These are phyloP conservation scores for Yarrowia deformans DNA, from an alignment of 805 yeast genomes.

Conservation along the genomic window DNA sequence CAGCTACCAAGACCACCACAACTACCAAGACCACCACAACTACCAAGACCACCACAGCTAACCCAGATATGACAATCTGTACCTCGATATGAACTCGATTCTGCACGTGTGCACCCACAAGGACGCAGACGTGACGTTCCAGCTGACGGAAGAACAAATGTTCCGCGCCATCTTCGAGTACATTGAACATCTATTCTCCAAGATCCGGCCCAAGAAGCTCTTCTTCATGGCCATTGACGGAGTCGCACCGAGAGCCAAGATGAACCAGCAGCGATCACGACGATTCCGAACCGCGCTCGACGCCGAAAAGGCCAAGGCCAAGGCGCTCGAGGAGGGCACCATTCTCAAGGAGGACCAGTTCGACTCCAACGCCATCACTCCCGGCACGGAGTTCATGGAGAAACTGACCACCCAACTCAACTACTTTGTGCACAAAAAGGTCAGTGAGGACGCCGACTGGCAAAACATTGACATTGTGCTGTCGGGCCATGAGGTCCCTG, in stretches of 20 bases:
- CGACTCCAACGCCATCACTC: conserved; percentile 92
- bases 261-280: conserved; percentile 97
- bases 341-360: conserved; percentile 87
- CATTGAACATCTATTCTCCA: conserved; percentile 89
- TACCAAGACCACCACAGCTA: neutral
- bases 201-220: conserved; percentile 83
- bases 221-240: conserved; percentile 98
- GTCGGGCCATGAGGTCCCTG: conserved; percentile 96
- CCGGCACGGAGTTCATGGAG: conserved; percentile 97
- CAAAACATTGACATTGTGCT: conserved; percentile 74
- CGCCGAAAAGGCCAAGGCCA: conserved; percentile 78
- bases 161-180: conserved; percentile 91
- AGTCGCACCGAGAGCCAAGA: conserved; percentile 97
- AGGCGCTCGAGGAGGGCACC: conserved; percentile 75
- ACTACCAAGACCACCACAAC: too few species aligned
- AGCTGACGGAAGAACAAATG: conserved; percentile 87
- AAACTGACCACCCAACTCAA: conserved; percentile 80
- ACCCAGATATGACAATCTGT: conserved; percentile 78
- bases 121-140: conserved; percentile 65
- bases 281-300: conserved; percentile 93
- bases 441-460: conserved; percentile 88
- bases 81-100: conserved; percentile 97
- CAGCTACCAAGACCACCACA: neutral
- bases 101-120: conserved; percentile 85
- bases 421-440: conserved; percentile 86